Evolutionary conservation across 345 rosid genomes (phyloP), one percentile per base, ranked within the genome.

Genomic region (Syzygium aromaticum): DNA sequence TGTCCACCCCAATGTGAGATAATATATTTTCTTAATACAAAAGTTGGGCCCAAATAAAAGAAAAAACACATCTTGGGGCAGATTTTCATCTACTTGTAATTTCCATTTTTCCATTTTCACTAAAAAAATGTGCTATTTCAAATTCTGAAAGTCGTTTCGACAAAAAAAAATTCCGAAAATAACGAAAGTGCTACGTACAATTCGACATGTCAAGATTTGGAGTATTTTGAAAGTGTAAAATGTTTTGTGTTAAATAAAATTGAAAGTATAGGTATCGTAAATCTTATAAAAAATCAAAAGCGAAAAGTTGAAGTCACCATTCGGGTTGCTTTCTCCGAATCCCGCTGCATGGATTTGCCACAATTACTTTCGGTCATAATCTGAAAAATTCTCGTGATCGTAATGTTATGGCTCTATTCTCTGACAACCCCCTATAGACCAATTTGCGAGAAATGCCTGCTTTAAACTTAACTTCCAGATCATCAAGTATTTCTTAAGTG

Each of bases 401-500:
- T 0, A 0, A 27, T 59, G 67, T 5, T 59, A 27, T 59, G 3
- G 3, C 27, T 25, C 5, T 27, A 11, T 27, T 59, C 64, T 2
- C 30, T 0, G 0, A 0, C 27, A 59, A 25, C n/a, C 7, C 7
- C 3, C 7, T 27, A 27, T 12, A 27, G 2, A 0, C 0, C 30
- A 57, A 5, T 57, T 57, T 11, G 64, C 3, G 28, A 25, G 30
- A 59, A 27, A 27, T 1, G 67, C 30, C 13, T 27, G 16, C 28
- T 59, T 1, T 2, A 5, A 5, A 25, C 64, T 59, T 59, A 59
- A 59, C 23, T 59, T 59, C 2, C 0, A 59, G 25, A 59, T 59
- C 30, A 27, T 59, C 11, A 59, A 52, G 54, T 52, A 14, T 52
- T 15, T 52, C 17, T 52, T 52, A 52, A 6, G 54, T 52, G 54